Evolutionary conservation across 1,284 basidiomycete genomes (phyloP).

Genomic region (Rhodotorula glutinis): DNA sequence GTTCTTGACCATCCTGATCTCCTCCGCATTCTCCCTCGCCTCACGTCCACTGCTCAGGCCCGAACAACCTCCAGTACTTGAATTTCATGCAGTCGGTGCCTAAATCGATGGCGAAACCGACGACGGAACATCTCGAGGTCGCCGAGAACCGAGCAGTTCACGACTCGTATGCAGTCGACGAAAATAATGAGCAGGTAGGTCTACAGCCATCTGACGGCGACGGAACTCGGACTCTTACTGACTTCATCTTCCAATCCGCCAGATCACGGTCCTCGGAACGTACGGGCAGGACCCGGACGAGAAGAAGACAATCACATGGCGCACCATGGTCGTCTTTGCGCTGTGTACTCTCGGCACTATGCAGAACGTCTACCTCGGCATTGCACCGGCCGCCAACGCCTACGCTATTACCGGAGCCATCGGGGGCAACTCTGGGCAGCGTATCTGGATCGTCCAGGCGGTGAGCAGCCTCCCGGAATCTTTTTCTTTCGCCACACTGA

Average conservation of each 20-base stretch:
- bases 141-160: neutral
- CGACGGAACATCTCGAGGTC: conserved; percentile 8
- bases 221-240: too few relatives aligned
- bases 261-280: conserved; percentile 16
- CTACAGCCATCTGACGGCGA: too few relatives aligned
- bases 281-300: conserved; percentile 20
- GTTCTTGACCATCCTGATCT: too few relatives aligned
- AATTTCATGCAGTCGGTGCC: too few relatives aligned
- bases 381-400: conserved; percentile 18
- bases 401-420: conserved; percentile 17
- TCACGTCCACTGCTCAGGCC: too few relatives aligned
- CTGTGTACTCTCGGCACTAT: conserved; percentile 11
- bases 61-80: too few relatives aligned
- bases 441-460: conserved; percentile 28
- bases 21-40: too few relatives aligned
- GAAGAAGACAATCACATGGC: conserved; percentile 7
- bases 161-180: conserved; percentile 18
- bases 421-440: conserved; percentile 4
- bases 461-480: neutral
- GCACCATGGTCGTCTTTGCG: conserved; percentile 2
- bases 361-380: conserved; percentile 15
- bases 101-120: conserved; percentile 6
- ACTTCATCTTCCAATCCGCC: too few relatives aligned
- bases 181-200: conserved; percentile 5
- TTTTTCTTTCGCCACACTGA: neutral